Evolutionary conservation across 176 grass and related monocot species (phyloP), one percentile per base, ranked within the genome.

Genomic region (Eremochloa ophiuroides): DNA sequence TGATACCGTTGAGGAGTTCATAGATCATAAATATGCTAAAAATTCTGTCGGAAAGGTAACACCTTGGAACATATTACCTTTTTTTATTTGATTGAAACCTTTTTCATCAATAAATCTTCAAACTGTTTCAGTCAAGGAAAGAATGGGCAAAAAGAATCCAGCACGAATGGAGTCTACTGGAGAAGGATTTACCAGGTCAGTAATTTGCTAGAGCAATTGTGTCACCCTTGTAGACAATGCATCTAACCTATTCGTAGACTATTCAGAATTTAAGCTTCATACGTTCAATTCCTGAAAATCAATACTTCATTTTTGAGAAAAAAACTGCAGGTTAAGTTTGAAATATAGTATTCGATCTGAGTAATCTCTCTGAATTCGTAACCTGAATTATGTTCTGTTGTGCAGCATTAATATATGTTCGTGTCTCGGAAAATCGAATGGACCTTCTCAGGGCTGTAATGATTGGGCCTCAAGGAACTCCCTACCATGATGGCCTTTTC

Each of bases 401-500:
- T 86, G 66, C 82, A 97, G 94, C 58, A 41, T 84, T 88, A 34
- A 94, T 94, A 85, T 90, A 88, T 83, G 89, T 92, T 8, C 84
- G 94, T 92, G 94, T 85, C 5, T 92, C 84, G 22, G 94, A 92
- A 84, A 84, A 92, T 66, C 91, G 87, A 76, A 97, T 97, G 73
- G 94, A 97, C 79, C 91, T 97, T 81, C 91, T 97, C 44, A 94
- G 94, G 63, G 94, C 94, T 70, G 94, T 88, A 64, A 88, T 97
- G 31, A 67, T 94, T 71, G 94, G 94, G 39, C 87, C 94, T 62
- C 71, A 86, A 67, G 94, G 91, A 82, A 97, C 94, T 80, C 94
- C 94, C 11, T 97, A 97, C 58, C 94, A 97, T 86, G 86, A 97
- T 84, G 94, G 94, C 46, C 94, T 97, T 55, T 97, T 97, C 77